Percentiles rank a stretch among this genome's conserved stretches.
Evolutionary conservation across 306 rosid genomes (phyloP).

Genomic region (Vigna reflexopilosa): DNA sequence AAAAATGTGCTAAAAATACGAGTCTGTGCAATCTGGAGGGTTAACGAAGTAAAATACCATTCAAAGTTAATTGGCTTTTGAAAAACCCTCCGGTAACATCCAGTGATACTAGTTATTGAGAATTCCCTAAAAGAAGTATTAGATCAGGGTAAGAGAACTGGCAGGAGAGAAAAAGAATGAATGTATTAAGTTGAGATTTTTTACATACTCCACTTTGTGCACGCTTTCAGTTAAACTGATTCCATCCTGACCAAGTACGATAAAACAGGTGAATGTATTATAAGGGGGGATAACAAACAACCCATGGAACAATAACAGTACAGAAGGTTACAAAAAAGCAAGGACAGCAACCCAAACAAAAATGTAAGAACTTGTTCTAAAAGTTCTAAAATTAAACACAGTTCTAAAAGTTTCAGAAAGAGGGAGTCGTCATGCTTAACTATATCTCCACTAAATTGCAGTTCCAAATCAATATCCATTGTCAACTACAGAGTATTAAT

Average conservation of each 20-base stretch:
- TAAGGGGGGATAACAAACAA: slow-evolving; percentile 1
- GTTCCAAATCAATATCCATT: slow-evolving; percentile 21
- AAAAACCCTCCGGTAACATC: slow-evolving; percentile 87
- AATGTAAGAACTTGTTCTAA: background rate
- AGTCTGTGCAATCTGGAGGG: slow-evolving; percentile 22
- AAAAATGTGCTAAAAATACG: background rate
- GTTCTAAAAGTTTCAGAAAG: slow-evolving; percentile 8
- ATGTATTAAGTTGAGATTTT: slow-evolving; percentile 33
- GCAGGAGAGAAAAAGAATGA: slow-evolving; percentile 5
- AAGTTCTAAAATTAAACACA: slow-evolving; percentile 19
- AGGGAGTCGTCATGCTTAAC: background rate
- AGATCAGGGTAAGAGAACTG: background rate
- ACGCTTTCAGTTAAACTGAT: slow-evolving; percentile 66
- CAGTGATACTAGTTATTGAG: slow-evolving; percentile 86
- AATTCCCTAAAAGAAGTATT: slow-evolving; percentile 71
- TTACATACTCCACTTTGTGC: slow-evolving; percentile 82
- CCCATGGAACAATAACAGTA: slow-evolving; percentile 17
- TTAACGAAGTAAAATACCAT: slow-evolving; percentile 60
- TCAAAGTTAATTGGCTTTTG: slow-evolving; percentile 82
- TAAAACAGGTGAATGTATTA: slow-evolving; percentile 38
- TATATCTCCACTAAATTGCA: slow-evolving; percentile 23
- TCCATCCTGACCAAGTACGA: slow-evolving; percentile 65
- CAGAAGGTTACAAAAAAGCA: slow-evolving; percentile 17
- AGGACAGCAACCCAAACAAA: slow-evolving; percentile 34
- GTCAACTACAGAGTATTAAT: background rate